Conservation (phyloP, 495 filamentous ascomycete species). For the Hyaloscypha bicolor region DNA sequence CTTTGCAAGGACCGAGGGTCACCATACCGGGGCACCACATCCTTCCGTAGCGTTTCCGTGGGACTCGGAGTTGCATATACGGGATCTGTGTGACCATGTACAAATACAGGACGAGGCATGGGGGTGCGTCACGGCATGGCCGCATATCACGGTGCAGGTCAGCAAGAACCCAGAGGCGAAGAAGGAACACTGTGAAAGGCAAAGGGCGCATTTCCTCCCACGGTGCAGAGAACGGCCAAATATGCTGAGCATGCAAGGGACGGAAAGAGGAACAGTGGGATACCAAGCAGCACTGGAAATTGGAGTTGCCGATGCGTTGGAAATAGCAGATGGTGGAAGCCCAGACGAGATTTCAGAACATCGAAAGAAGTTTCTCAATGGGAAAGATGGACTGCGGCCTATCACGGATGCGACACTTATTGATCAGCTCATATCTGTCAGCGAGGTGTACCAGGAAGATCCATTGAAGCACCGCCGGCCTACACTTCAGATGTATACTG, state of each 20-base stretch:
- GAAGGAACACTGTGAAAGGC: constrained; percentile 34
- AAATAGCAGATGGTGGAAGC: constrained; percentile 48
- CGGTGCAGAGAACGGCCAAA: constrained; percentile 61
- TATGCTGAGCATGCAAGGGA: constrained; percentile 74
- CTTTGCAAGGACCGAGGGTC: constrained; percentile 54
- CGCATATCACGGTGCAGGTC: constrained; percentile 42
- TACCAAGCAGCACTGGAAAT: constrained; percentile 74
- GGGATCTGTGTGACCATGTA: constrained; percentile 64
- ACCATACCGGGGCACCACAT: constrained; percentile 52
- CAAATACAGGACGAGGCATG: constrained; percentile 59
- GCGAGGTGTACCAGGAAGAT: constrained; percentile 45
- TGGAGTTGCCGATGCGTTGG: constrained; percentile 62
- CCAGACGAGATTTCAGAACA: constrained; percentile 44
- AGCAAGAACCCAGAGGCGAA: constrained; percentile 33
- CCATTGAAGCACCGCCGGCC: constrained; percentile 24
- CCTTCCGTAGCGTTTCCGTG: constrained; percentile 72
- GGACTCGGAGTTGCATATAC: constrained; percentile 63
- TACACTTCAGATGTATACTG: constrained; percentile 51
- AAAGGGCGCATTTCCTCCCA: constrained; percentile 59
- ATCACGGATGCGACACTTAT: constrained; percentile 53
- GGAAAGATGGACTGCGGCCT: constrained; percentile 48
- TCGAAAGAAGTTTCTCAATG: constrained; percentile 51
- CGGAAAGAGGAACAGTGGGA: constrained; percentile 75
- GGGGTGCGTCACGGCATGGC: constrained; percentile 52
- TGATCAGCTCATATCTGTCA: constrained; percentile 52